Evolutionary conservation across 192 early-diverging fungal species (phyloP).

Genomic region (Phycomyces nitens): DNA sequence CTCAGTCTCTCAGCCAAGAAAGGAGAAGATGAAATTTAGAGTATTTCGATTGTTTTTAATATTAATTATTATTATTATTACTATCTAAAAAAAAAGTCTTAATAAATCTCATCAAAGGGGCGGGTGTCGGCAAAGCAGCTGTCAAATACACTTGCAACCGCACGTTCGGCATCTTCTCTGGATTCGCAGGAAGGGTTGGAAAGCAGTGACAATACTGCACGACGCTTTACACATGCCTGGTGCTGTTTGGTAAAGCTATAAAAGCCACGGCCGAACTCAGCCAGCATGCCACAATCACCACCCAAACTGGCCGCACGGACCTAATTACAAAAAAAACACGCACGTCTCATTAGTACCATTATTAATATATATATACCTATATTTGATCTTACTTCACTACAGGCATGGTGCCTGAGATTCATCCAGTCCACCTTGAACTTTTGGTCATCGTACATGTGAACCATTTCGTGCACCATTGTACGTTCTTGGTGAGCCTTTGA

Average conservation of each 20-base stretch:
- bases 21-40: too few relatives aligned
- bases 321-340: conserved; percentile 21
- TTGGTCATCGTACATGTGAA: conserved; percentile 79
- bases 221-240: conserved; percentile 83
- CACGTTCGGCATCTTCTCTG: conserved; percentile 76
- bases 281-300: conserved; percentile 72
- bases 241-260: conserved; percentile 75
- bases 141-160: conserved; percentile 83
- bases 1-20: too few relatives aligned
- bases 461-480: conserved; percentile 92
- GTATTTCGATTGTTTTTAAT: too few relatives aligned
- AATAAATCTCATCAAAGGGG: conserved; percentile 94
- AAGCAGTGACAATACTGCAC: conserved; percentile 75
- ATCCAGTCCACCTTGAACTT: conserved; percentile 71
- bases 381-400: conserved; percentile 55
- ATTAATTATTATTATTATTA: too few relatives aligned
- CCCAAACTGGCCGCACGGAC: conserved; percentile 74
- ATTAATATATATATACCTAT: background rate
- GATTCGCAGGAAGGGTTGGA: conserved; percentile 75
- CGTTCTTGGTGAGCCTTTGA: conserved; percentile 84
- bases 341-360: background rate
- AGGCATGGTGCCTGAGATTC: conserved; percentile 76
- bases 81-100: conserved; percentile 12
- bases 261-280: conserved; percentile 65
- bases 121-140: conserved; percentile 92